Evolutionary conservation across 1,284 basidiomycete species (phyloP).

Genomic region (Ganoderma lingzhi): DNA sequence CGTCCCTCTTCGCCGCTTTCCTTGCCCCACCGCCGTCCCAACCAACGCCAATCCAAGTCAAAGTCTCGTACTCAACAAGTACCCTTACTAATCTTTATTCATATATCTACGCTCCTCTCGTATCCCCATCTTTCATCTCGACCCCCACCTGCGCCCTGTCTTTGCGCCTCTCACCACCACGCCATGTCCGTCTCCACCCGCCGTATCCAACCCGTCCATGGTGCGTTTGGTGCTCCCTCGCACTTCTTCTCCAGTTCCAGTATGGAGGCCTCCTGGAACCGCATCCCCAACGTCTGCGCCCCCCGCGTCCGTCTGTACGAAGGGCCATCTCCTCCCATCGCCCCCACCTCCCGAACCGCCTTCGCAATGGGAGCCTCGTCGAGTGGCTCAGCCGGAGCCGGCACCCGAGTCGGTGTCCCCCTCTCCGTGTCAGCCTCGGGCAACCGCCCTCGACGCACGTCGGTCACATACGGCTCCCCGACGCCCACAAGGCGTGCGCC

Average conservation of each 20-base stretch:
- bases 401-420: conserved; percentile 4
- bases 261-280: conserved; percentile 38
- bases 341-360: conserved; percentile 29
- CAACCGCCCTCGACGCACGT: conserved; percentile 25
- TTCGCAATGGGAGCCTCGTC: conserved; percentile 19
- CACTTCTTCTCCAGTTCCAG: conserved; percentile 27
- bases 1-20: conserved; percentile 1
- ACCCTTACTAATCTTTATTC: conserved; percentile 18
- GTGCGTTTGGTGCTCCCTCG: conserved; percentile 37
- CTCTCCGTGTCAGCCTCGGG: conserved; percentile 19
- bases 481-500: conserved; percentile 32
- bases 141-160: neutral
- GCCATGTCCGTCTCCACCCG: conserved; percentile 40
- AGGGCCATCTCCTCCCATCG: conserved; percentile 18
- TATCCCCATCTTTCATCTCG: neutral
- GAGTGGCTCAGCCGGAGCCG: conserved; percentile 9
- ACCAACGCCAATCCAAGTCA: neutral
- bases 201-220: conserved; percentile 41
- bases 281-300: conserved; percentile 39
- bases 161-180: neutral
- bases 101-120: conserved; percentile 11
- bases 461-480: conserved; percentile 28
- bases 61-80: neutral
- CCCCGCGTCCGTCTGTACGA: conserved; percentile 24
- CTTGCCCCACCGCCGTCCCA: neutral